Evolutionary conservation across 2,329 filamentous ascomycete species (phyloP), one percentile per base, ranked within the genome.

Genomic region (Metarhizium sp.): DNA sequence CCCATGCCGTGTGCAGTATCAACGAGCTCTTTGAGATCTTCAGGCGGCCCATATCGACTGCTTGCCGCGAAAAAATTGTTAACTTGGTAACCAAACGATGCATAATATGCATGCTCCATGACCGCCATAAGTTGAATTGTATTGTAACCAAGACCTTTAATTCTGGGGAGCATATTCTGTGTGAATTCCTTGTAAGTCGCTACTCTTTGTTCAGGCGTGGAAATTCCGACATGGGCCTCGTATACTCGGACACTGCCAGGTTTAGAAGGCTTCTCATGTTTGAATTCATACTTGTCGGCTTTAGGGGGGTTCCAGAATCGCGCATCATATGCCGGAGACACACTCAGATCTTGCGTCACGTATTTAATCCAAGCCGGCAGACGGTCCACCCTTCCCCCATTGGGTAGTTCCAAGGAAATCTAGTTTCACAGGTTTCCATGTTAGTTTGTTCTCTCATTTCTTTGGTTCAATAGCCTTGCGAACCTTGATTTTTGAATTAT

Each of bases 41-140:
- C 94, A 0, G 94, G 94, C 1, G 86, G 82, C 46, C 94, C 94
- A 67, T 96, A 99, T 59, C 94, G 86, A 71, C 92, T 97, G 72
- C 92, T 96, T 13, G 92, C 92, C 32, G 94, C 94, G 65, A 97
- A 99, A 78, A 99, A 99, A 72, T 88, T 96, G 77, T 97, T 99
- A 74, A 99, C 84, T 72, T 99, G 94, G 71, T 99, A 99, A 50
- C 94, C 94, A 65, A 99, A 99, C 67, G 92, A 97, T 65, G 94
- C 94, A 70, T 99, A 99, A 78, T 99, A 99, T 51, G 94, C 94
- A 73, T 99, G 94, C 69, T 99, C 94, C 92, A 99, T 99, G 67
- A 99, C 80, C 49, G 94, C 94, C 94, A 99, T 99, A 60, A 99
- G 79, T 70, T 99, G 94, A 62, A 99, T 97, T 54, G 92, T 88